Evolutionary conservation across 805 yeast species (phyloP), one percentile per base, ranked within the genome.

Genomic region (Tetrapisispora arboricola): DNA sequence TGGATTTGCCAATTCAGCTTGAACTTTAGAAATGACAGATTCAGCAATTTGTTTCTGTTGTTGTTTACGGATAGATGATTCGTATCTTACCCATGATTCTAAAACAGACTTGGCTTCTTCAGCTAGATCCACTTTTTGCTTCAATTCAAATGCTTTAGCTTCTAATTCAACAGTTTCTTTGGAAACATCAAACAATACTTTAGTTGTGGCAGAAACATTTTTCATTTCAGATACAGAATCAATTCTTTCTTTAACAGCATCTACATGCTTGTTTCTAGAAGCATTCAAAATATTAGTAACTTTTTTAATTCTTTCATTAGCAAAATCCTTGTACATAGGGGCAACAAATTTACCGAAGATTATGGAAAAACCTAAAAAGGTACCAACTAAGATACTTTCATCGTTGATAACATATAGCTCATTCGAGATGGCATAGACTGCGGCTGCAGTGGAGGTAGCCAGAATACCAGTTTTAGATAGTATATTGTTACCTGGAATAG

Each of bases 71-170:
- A 88, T 92, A 64, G 86, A 87, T 54, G 85, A 82, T 75, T 92
- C 98, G 69, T 84, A 84, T 78, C 97, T 85, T 57, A 88, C 96
- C 98, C 98, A 92, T 13, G 97, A 86, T 71, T 92, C 98, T 63
- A 92, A 78, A 46, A 90, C 95, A 44, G 92, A 71, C 73, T 84
- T 87, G 60, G 97, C 97, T 74, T 87, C 95, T 48, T 71, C 56
- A 44, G 94, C 90, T 53, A 87, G 76, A 49, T 80, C 87, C 52
- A 85, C 87, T 63, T 80, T 68, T 75, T 92, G 98, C 73, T 87
- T 83, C 65, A 85, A 77, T 71, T 84, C 94, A 61, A 88, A 92
- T 43, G 90, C 78, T 70, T 86, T 77, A 50, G 96, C 94, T 76
- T 92, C 98, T 60, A 88, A 76, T 70, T 83, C 76, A 53, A 94